phyloP scores from a whole-genome alignment of 768 basidiomycete species.

The Cantharellus cinnabarinus region DNA sequence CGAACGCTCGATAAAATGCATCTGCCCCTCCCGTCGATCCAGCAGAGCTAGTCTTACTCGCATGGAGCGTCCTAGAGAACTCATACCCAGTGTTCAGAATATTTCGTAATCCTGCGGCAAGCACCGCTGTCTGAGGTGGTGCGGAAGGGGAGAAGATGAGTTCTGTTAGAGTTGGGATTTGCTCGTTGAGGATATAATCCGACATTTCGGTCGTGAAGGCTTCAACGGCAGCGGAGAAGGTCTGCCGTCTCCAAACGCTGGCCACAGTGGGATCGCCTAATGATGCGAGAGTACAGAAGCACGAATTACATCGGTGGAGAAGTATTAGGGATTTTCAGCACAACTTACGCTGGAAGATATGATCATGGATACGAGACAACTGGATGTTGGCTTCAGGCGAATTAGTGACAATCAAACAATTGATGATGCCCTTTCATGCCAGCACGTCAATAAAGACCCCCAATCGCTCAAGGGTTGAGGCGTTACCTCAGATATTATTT shows the following conservation, averaged over 20 bases:
- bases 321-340: too few relatives aligned
- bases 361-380: constrained; percentile 71
- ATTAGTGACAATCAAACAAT: constrained; percentile 72
- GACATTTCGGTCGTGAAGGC: constrained; percentile 52
- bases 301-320: neutral
- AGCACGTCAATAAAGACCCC: neutral
- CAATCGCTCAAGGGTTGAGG: neutral
- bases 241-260: constrained; percentile 75
- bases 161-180: constrained; percentile 42
- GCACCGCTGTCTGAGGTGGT: neutral
- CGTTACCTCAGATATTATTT: constrained; percentile 31
- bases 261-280: constrained; percentile 77
- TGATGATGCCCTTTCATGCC: constrained; percentile 37
- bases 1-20: constrained; percentile 71
- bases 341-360: constrained; percentile 58
- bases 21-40: constrained; percentile 24
- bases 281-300: neutral
- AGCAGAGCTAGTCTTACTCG: constrained; percentile 28
- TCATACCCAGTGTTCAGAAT: constrained; percentile 55
- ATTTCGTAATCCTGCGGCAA: constrained; percentile 20
- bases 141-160: constrained; percentile 22
- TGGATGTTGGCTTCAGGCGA: constrained; percentile 69
- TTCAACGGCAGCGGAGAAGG: constrained; percentile 73
- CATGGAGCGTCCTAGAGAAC: constrained; percentile 76
- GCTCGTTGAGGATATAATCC: constrained; percentile 42